Evolutionary conservation across 345 rosid genomes (phyloP).

Genomic region (Bruguiera sexangula): DNA sequence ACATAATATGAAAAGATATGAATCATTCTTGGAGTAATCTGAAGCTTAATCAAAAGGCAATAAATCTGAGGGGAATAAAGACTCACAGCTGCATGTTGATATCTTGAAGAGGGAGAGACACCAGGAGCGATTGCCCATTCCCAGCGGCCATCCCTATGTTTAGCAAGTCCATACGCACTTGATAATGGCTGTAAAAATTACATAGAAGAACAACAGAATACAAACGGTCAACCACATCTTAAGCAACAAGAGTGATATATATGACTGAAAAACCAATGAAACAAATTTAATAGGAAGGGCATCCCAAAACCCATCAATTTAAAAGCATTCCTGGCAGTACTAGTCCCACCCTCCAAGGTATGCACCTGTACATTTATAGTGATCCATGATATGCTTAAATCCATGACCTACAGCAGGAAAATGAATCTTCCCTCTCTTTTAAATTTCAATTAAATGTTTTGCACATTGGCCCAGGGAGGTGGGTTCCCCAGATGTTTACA

Average conservation of each 20-base stretch:
- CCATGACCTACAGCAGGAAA: too few species aligned
- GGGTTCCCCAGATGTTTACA: too few species aligned
- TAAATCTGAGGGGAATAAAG: slow-evolving; percentile 17
- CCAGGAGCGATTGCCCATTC: slow-evolving; percentile 99
- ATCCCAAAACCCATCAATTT: too few species aligned
- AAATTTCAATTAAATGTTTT: too few species aligned
- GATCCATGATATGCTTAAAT: too few species aligned
- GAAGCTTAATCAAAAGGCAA: slow-evolving; percentile 9
- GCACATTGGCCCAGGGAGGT: too few species aligned
- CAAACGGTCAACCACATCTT: slow-evolving; percentile 16
- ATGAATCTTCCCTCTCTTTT: too few species aligned
- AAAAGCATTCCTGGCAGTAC: too few species aligned
- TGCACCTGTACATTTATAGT: too few species aligned
- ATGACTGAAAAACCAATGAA: not conserved
- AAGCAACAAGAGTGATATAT: slow-evolving; percentile 8
- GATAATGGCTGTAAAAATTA: slow-evolving; percentile 69
- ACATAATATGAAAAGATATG: slow-evolving; percentile 16
- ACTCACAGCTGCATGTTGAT: slow-evolving; percentile 98
- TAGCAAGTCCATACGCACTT: slow-evolving; percentile 98
- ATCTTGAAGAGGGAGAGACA: slow-evolving; percentile 96
- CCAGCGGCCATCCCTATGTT: slow-evolving; percentile 99
- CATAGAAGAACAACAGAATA: slow-evolving; percentile 5
- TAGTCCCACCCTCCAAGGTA: too few species aligned
- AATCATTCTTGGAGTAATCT: not conserved
- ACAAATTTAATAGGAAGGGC: not conserved